A percentile compares a stretch with the other conserved stretches of the same genome.
These are phyloP conservation scores for Neonectria faginata DNA, from an alignment of 2,329 filamentous ascomycete genomes.

Conservation along the genomic window DNA sequence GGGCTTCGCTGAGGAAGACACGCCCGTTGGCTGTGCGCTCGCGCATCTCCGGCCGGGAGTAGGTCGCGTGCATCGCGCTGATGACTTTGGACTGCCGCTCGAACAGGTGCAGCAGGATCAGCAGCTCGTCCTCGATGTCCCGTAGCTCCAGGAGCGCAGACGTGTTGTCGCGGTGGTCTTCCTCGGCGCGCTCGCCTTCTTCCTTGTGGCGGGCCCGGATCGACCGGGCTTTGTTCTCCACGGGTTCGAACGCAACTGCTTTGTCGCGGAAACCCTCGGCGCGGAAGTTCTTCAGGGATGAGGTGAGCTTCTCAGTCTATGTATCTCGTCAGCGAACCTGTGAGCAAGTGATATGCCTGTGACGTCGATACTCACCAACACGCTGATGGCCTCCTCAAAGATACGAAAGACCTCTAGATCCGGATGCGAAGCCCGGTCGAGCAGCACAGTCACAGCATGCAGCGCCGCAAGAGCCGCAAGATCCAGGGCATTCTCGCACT, in stretches of 20 bases:
- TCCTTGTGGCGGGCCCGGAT: conserved; percentile 55
- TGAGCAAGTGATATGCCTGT: rapidly evolving
- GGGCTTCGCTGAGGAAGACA: conserved; percentile 64
- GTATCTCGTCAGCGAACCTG: background rate
- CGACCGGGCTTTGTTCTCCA: conserved; percentile 55
- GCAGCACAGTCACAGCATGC: conserved; percentile 71
- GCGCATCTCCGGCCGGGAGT: conserved; percentile 55
- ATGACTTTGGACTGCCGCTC: conserved; percentile 66
- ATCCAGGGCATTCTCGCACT: conserved; percentile 71
- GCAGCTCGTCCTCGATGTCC: conserved; percentile 73
- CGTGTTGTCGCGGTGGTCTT: conserved; percentile 71
- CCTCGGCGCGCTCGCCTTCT: conserved; percentile 60
- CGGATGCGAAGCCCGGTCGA: conserved; percentile 69
- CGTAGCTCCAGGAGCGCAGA: conserved; percentile 72
- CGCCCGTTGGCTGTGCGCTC: conserved; percentile 59
- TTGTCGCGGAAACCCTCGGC: conserved; percentile 66
- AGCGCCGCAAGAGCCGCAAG: conserved; percentile 71
- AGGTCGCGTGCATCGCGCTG: conserved; percentile 59
- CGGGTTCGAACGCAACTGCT: conserved; percentile 53
- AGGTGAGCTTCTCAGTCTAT: conserved; percentile 72
- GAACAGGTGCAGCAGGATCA: conserved; percentile 67
- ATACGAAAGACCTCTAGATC: conserved; percentile 73
- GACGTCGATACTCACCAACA: conserved; percentile 58
- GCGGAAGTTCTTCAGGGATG: conserved; percentile 71
- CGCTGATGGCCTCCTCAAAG: conserved; percentile 74